These are phyloP conservation scores for Sabuloglossum arenarium DNA, from an alignment of 495 filamentous ascomycete genomes.

Conservation along the genomic window DNA sequence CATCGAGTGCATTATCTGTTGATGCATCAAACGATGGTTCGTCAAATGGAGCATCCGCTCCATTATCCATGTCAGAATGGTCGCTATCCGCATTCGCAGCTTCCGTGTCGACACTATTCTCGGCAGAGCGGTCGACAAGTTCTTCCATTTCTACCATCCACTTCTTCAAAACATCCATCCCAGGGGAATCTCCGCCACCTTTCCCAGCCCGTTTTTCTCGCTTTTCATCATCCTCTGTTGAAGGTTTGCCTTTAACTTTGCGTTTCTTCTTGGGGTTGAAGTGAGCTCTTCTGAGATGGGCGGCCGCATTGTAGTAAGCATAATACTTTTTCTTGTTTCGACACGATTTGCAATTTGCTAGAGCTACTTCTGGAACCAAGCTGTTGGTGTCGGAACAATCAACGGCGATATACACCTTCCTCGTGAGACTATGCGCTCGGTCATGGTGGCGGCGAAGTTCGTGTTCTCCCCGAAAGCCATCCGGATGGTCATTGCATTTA, in stretches of 20 bases:
- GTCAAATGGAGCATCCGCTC: background rate
- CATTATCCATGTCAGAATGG: background rate
- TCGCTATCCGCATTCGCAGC: background rate
- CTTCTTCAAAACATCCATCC: constrained; percentile 60
- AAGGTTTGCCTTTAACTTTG: constrained; percentile 22
- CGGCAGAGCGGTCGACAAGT: constrained; percentile 13
- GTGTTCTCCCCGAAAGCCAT: constrained; percentile 86
- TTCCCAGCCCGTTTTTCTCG: background rate
- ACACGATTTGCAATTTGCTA: constrained; percentile 75
- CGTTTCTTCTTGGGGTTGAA: constrained; percentile 44
- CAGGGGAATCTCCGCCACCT: constrained; percentile 51
- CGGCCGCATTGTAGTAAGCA: constrained; percentile 88
- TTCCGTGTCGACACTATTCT: background rate
- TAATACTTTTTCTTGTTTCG: constrained; percentile 58
- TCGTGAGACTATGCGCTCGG: constrained; percentile 49
- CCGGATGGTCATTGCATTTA: constrained; percentile 53
- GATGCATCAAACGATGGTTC: background rate
- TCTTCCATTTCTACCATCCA: constrained; percentile 62
- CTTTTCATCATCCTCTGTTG: constrained; percentile 26
- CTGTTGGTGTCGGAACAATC: constrained; percentile 21
- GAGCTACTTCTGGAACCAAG: constrained; percentile 6
- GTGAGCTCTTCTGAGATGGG: constrained; percentile 79
- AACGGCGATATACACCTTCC: constrained; percentile 65
- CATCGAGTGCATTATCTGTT: background rate
- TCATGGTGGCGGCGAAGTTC: constrained; percentile 76